Percentiles rank a stretch among this genome's conserved stretches.
These are phyloP conservation scores for Herpetospermum pedunculosum DNA, from an alignment of 306 rosid species.

Conservation along the genomic window DNA sequence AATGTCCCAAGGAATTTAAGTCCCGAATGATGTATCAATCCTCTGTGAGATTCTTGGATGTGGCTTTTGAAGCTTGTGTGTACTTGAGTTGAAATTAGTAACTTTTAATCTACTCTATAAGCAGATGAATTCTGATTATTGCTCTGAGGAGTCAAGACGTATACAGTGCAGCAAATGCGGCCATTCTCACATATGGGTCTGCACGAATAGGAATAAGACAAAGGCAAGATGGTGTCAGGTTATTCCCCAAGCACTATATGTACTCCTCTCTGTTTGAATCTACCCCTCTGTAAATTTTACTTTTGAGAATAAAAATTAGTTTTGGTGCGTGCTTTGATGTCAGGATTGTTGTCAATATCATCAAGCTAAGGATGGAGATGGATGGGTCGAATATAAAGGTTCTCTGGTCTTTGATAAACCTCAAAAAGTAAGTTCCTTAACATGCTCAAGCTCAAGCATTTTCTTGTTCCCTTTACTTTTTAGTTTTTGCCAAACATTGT, in stretches of 20 bases:
- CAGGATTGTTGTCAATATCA: slow-evolving; percentile 98
- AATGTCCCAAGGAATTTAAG: not conserved
- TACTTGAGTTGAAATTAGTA: slow-evolving; percentile 1
- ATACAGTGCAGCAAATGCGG: slow-evolving; percentile 96
- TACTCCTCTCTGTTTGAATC: not conserved
- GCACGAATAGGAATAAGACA: slow-evolving; percentile 82
- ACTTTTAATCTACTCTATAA: slow-evolving; percentile 14
- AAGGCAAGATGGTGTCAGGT: slow-evolving; percentile 99
- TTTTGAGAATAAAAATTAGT: slow-evolving; percentile 5
- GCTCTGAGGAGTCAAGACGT: slow-evolving; percentile 83
- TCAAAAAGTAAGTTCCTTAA: slow-evolving; percentile 47
- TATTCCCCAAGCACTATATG: slow-evolving; percentile 9
- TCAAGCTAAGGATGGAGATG: slow-evolving; percentile 99
- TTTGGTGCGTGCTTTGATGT: slow-evolving; percentile 17
- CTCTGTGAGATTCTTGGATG: not conserved
- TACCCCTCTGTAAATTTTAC: slow-evolving; percentile 9
- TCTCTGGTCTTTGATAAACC: slow-evolving; percentile 69
- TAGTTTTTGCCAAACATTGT: not conserved
- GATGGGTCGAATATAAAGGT: slow-evolving; percentile 97
- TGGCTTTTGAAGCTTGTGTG: not conserved
- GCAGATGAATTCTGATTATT: slow-evolving; percentile 61
- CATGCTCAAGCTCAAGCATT: slow-evolving; percentile 4
- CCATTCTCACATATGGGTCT: slow-evolving; percentile 93
- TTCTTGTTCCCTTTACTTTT: slow-evolving; percentile 8
- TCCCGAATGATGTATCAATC: not conserved